A percentile compares a stretch with the other conserved stretches of the same genome.
Conservation (phyloP, 2,329 filamentous ascomycete species). For the Ceratocystis lukuohia region DNA sequence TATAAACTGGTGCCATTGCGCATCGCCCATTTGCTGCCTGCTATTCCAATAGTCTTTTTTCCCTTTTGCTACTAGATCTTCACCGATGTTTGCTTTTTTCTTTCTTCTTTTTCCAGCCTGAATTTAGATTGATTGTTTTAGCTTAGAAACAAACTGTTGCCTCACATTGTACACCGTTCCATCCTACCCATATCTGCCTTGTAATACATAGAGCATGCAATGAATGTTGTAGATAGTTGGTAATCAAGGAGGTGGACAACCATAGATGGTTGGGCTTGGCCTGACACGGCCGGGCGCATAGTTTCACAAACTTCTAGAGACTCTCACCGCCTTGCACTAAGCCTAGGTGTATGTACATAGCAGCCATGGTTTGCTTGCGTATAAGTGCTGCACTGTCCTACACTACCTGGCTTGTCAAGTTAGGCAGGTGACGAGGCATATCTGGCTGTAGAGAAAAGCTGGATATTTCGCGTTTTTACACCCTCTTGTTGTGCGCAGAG, state of each 20-base stretch:
- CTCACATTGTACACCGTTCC: not conserved
- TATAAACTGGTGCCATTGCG: not conserved
- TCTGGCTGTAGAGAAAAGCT: not conserved
- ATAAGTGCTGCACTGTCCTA: not conserved
- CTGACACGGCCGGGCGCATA: not conserved
- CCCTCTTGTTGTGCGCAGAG: too few relatives aligned
- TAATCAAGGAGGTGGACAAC: not conserved
- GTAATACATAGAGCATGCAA: not conserved
- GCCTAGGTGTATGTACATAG: not conserved
- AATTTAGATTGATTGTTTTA: slow-evolving; percentile 1
- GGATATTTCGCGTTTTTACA: not conserved
- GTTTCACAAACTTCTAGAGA: not conserved
- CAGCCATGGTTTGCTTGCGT: not conserved
- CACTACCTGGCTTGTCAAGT: not conserved
- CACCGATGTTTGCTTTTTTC: slow-evolving; percentile 2
- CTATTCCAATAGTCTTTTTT: not conserved
- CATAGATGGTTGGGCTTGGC: not conserved
- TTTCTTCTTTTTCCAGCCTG: not conserved
- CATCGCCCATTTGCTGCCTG: not conserved
- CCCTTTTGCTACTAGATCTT: not conserved
- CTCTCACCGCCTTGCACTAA: not conserved
- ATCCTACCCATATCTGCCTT: not conserved
- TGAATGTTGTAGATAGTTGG: not conserved
- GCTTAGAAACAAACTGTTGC: not conserved
- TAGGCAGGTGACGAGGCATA: not conserved